Evolutionary conservation across 805 yeast species (phyloP), one percentile per base, ranked within the genome.

Genomic region (Candida tibetensis): DNA sequence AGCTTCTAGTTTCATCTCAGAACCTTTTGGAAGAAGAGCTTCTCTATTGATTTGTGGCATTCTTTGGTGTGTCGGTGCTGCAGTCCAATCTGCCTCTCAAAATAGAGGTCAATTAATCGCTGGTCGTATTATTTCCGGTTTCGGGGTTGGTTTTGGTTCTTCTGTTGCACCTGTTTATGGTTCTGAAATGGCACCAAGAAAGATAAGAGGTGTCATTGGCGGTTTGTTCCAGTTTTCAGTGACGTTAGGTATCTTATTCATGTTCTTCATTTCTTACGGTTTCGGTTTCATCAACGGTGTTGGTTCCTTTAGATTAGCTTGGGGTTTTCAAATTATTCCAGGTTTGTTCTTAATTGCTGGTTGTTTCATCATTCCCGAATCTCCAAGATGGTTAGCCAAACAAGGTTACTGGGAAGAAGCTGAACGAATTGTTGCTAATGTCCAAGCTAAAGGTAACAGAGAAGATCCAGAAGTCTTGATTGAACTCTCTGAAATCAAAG

Each of bases 121-220:
- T 44, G 85, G 85, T 17, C 71, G 85, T 47, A 52, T 79, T 17
- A 73, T 81, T 45, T 61, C 83, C 29, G 88, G 87, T 45, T 46
- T 78, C 30, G 85, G 81, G 51, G 71, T 81, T 40, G 88, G 87
- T 46, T 66, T 80, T 38, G 81, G 82, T 41, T 76, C 85, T 4
- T 68, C 83, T 9, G 81, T 72, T 46, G 82, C 79, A 23, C 88
- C 88, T 21, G 80, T 79, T 30, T 81, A 74, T 55, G 74, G 79
- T 40, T 75, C 85, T 7, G 88, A 81, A 58, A 64, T 81, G 43
- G 69, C 85, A 25, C 82, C 82, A 29, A 73, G 79, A 60, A 62
- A 64, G 35, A 69, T 77, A 35, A 73, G 85, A 57, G 87, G 85
- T 55, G 53, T 69, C 8, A 66, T 81, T 37, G 84, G 79, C 38